Conservation (phyloP, 257 asterid genomes). For the Salvia rosmarinus region DNA sequence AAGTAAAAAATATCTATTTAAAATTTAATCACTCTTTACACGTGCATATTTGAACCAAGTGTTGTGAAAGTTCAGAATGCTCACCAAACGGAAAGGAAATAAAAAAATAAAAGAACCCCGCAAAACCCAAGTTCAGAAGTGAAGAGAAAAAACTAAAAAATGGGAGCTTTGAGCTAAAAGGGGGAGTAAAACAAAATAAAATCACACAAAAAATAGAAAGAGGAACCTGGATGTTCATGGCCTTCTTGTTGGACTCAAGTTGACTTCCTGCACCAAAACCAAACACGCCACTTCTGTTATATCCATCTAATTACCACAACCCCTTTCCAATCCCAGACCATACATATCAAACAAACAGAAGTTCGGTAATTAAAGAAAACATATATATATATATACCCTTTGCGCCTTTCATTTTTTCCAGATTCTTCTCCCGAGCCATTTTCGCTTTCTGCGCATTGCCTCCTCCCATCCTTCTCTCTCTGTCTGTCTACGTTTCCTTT, state of each 20-base stretch:
- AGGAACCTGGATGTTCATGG: constrained; percentile 54
- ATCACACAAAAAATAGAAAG: background rate
- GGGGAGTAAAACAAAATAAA: background rate
- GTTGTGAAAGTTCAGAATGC: background rate
- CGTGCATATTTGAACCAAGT: background rate
- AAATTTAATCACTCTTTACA: background rate
- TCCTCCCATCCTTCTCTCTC: constrained; percentile 60
- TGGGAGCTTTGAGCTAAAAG: background rate
- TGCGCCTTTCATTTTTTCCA: constrained; percentile 65
- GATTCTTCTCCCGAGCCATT: constrained; percentile 86
- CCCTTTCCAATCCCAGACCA: background rate
- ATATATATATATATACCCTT: no score
- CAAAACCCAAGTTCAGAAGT: background rate
- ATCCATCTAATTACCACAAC: background rate
- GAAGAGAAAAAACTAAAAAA: no score
- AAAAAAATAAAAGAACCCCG: background rate
- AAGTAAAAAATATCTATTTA: background rate
- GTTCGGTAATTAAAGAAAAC: background rate
- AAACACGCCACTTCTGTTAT: background rate
- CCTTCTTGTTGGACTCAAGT: constrained; percentile 56
- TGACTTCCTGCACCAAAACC: constrained; percentile 48
- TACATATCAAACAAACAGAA: constrained; percentile 3
- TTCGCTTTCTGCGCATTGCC: constrained; percentile 84
- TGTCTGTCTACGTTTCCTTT: background rate
- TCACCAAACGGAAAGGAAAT: background rate